These are phyloP conservation scores for Neodidymelliopsis sp. DNA, from an alignment of 2,329 filamentous ascomycete genomes.

Conservation along the genomic window DNA sequence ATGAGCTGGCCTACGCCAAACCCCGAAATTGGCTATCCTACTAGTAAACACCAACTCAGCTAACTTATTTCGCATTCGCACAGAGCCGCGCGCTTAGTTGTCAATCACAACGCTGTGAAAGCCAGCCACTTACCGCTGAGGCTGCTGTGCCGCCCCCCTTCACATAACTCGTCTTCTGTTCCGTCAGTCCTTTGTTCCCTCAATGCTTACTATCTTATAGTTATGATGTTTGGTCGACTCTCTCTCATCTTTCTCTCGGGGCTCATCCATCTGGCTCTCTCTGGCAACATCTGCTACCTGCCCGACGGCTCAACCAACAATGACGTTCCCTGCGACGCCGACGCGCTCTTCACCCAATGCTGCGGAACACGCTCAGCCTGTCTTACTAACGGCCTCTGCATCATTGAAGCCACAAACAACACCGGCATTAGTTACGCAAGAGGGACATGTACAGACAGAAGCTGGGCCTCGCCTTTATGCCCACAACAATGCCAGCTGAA, in stretches of 20 bases:
- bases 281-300: conserved; percentile 18
- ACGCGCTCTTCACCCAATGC: conserved; percentile 19
- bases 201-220: no score
- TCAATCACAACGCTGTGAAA: no score
- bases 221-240: background rate
- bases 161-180: no score
- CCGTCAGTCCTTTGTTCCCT: no score
- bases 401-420: conserved; percentile 14
- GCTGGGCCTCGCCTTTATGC: conserved; percentile 16
- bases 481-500: conserved; percentile 19
- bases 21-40: no score
- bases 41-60: no score
- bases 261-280: background rate
- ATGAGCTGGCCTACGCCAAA: no score
- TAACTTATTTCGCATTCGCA: no score
- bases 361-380: conserved; percentile 14
- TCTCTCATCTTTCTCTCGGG: background rate
- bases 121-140: no score
- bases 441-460: conserved; percentile 21
- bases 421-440: conserved; percentile 21
- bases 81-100: no score
- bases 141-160: no score
- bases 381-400: conserved; percentile 23
- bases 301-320: conserved; percentile 14
- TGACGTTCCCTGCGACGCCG: conserved; percentile 19